Conservation (phyloP, 148 eudicot genomes). For the Rhododendron ovatum region DNA sequence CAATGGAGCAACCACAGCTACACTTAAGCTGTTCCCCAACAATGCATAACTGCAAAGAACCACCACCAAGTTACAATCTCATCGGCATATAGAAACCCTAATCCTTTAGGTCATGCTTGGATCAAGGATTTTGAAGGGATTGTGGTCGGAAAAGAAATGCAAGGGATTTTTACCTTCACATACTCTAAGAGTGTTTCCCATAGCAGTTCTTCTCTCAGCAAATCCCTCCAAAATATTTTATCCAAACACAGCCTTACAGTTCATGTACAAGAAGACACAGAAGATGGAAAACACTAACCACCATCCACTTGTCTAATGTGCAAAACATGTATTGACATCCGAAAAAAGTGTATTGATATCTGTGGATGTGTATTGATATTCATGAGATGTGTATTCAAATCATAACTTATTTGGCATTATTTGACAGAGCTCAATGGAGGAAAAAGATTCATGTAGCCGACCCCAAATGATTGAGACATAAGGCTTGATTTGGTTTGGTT, state of each 20-base stretch:
- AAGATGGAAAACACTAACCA: not conserved
- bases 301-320: not conserved
- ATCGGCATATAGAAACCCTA: not conserved
- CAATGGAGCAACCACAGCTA: constrained; percentile 82
- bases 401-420: not conserved
- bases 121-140: not conserved
- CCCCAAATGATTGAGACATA: too few species aligned
- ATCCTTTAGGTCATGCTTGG: not conserved
- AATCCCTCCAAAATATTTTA: not conserved
- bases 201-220: not conserved
- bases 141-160: not conserved
- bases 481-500: too few species aligned
- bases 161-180: not conserved
- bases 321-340: not conserved
- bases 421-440: too few species aligned
- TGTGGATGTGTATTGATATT: too few species aligned
- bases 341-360: too few species aligned
- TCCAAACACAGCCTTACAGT: not conserved
- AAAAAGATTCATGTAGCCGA: too few species aligned
- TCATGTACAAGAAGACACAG: not conserved
- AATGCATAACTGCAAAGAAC: constrained; percentile 67
- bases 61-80: not conserved
- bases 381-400: not conserved
- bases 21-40: constrained; percentile 92
- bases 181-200: not conserved